Base-by-base conservation (phyloP, 345 rosid genomes). In the Cochlearia excelsa region DNA sequence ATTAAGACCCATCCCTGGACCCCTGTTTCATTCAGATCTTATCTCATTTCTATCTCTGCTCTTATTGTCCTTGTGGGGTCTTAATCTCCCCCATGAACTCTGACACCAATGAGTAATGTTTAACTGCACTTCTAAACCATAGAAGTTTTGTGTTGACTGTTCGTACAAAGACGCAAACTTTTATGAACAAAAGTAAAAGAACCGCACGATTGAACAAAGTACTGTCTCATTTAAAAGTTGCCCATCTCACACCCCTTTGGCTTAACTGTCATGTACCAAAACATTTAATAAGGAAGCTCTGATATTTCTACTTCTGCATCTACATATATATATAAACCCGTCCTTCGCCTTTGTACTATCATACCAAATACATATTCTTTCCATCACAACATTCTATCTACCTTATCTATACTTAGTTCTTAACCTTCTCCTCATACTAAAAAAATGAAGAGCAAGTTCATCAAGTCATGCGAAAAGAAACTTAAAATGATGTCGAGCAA, bases 51-150 rank as follows among this genome's bases (percentile, higher is more conserved):
- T 57, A 54, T 54, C 68, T 63, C 54, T 56, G 26, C 27, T 70
- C 54, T 59, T 52, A 71, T 64, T 82, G 79, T 73, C 23, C 73
- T 77, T 64, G 88, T 83, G 82, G 95, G 90, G 79, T 72, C 87
- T 65, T 67, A 63, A 47, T 54, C 50, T 50, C 50, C 51, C 45
- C 43, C 34, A 16, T 54, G 47, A 55, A 62, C 58, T 62, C 67
- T 61, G 73, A 68, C 62, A 61, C 55, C 46, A 67, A 16, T 16
- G 9, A 45, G 5, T 2, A 30, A 4, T 28, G 28, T 46, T 26
- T 56, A 30, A 50, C 46, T 66, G 27, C 46, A 53, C 34, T 54
- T 65, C 29, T 53, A 63, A 34, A 59, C 47, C 35, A 33, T 3
- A 2, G 35, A 33, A 33, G 3, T 33, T 33, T 5, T 33, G 35